Evolutionary conservation across 768 basidiomycete genomes (phyloP), one percentile per base, ranked within the genome.

Genomic region (Coprinellus aureogranulatus): DNA sequence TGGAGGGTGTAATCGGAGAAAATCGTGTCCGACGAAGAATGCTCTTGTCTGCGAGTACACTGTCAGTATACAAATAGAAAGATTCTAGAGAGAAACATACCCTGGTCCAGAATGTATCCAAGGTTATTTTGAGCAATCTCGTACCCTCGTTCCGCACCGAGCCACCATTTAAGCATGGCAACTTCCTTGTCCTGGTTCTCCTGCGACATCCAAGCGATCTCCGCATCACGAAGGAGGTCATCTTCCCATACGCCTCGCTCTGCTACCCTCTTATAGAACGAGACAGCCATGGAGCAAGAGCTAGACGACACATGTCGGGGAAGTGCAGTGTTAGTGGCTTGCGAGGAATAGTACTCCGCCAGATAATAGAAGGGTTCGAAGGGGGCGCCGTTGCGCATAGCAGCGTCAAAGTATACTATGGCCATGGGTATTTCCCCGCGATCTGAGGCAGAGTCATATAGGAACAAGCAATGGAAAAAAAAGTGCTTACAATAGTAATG

Each of bases 341-440:
- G 81, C 27, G 77, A 67, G 27, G 87, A 81, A 60, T 97, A 85
- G 14, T 97, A 86, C 61, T 88, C 83, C 23, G 91, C 94, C 10
- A 97, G 82, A 66, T 97, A 94, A 72, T 94, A 96, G 72, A 90
- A 96, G 1, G 95, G 90, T 68, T 99, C 95, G 58, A 96, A 94
- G 0, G 91, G 89, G 3, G 96, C 95, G 3, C 96, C 97, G 61
- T 84, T 81, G 1, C 90, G 84, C 47, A 96, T 76, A 2, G 95
- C 97, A 25, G 80, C 81, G 69, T 98, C 92, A 63, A 98, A 90
- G 66, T 87, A 87, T 1, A 82, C 79, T 1, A 78, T 82, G 0
- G 95, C 94, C 4, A 81, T 61, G 25, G 75, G 71, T 23, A 86
- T 49, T 45, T 98, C 94, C 18, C 87, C 86, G 16, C 80, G 81